Evolutionary conservation across 2,329 filamentous ascomycete genomes (phyloP).

Genomic region (Talaromyces sp.): DNA sequence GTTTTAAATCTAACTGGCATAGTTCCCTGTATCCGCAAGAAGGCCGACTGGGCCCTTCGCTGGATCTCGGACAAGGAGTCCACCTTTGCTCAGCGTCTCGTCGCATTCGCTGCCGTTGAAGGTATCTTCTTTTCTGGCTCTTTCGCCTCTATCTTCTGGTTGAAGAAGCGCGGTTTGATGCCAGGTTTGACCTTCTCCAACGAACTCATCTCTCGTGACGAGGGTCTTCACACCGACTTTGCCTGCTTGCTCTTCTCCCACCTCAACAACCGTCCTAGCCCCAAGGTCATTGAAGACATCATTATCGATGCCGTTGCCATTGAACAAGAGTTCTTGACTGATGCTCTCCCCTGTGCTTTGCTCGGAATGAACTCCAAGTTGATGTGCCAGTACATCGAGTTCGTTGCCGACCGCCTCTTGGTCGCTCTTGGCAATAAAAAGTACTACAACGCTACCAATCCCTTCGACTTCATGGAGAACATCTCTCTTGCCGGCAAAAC

Average conservation of each 20-base stretch:
- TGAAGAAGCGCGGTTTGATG: slow-evolving; percentile 99
- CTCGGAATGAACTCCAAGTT: slow-evolving; percentile 96
- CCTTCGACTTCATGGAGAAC: slow-evolving; percentile 99
- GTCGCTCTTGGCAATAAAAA: slow-evolving; percentile 91
- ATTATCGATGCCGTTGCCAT: slow-evolving; percentile 92
- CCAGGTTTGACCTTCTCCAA: slow-evolving; percentile 98
- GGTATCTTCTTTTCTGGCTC: slow-evolving; percentile 99
- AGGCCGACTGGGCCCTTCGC: slow-evolving; percentile 93
- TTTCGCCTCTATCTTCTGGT: slow-evolving; percentile 99
- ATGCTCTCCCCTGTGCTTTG: slow-evolving; percentile 85
- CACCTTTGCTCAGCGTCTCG: slow-evolving; percentile 89
- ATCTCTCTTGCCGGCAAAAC: slow-evolving; percentile 99
- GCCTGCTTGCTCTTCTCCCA: slow-evolving; percentile 98
- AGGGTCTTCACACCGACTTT: slow-evolving; percentile 99
- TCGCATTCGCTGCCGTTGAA: slow-evolving; percentile 96
- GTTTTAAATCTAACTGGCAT: slow-evolving; percentile 27
- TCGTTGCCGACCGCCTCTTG: slow-evolving; percentile 92
- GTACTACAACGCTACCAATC: slow-evolving; percentile 87
- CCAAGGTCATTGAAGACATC: slow-evolving; percentile 76
- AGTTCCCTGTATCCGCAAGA: slow-evolving; percentile 96
- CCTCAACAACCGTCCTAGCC: slow-evolving; percentile 83
- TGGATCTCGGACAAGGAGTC: slow-evolving; percentile 95
- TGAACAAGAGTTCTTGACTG: slow-evolving; percentile 96
- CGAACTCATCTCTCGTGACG: slow-evolving; percentile 98
- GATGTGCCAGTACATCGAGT: slow-evolving; percentile 99